Conservation (phyloP, 2,329 filamentous ascomycete genomes). For the Thermothelomyces thermophilus region DNA sequence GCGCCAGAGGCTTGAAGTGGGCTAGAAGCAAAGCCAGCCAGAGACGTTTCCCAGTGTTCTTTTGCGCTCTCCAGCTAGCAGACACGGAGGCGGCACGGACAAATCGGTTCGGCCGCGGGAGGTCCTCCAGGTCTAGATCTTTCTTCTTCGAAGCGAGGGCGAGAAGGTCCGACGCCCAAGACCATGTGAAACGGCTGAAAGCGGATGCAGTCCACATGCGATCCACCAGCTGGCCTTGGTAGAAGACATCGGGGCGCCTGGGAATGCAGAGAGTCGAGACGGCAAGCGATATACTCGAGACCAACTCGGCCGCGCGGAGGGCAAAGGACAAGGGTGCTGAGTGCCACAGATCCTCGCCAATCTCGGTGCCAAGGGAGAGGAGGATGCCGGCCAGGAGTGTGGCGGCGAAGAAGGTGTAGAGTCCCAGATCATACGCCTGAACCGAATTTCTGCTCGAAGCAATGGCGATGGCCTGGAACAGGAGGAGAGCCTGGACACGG, state of each 20-base stretch:
- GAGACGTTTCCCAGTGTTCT: slow-evolving; percentile 44
- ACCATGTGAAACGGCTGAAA: slow-evolving; percentile 56
- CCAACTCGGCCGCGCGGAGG: slow-evolving; percentile 44
- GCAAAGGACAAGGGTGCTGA: slow-evolving; percentile 32
- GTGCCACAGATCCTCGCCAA: slow-evolving; percentile 32
- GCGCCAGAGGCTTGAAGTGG: slow-evolving; percentile 48
- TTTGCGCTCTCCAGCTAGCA: slow-evolving; percentile 41
- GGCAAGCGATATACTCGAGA: slow-evolving; percentile 38
- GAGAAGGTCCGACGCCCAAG: slow-evolving; percentile 55
- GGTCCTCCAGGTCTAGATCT: slow-evolving; percentile 54
- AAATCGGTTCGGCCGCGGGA: slow-evolving; percentile 53
- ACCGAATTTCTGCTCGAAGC: slow-evolving; percentile 45
- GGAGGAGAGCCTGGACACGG: slow-evolving; percentile 39
- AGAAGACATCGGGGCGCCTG: slow-evolving; percentile 60
- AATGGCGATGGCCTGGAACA: slow-evolving; percentile 46
- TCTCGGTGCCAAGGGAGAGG: slow-evolving; percentile 39
- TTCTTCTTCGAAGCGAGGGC: slow-evolving; percentile 49
- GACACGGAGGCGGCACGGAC: slow-evolving; percentile 46
- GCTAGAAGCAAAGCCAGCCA: slow-evolving; percentile 54
- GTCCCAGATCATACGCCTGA: slow-evolving; percentile 46
- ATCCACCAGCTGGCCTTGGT: slow-evolving; percentile 55
- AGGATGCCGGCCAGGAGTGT: slow-evolving; percentile 38
- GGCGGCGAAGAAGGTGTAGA: slow-evolving; percentile 45
- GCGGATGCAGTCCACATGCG: slow-evolving; percentile 54
- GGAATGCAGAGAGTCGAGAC: slow-evolving; percentile 51